Evolutionary conservation across 2,329 filamentous ascomycete genomes (phyloP).

Genomic region (Beauveria asiatica): DNA sequence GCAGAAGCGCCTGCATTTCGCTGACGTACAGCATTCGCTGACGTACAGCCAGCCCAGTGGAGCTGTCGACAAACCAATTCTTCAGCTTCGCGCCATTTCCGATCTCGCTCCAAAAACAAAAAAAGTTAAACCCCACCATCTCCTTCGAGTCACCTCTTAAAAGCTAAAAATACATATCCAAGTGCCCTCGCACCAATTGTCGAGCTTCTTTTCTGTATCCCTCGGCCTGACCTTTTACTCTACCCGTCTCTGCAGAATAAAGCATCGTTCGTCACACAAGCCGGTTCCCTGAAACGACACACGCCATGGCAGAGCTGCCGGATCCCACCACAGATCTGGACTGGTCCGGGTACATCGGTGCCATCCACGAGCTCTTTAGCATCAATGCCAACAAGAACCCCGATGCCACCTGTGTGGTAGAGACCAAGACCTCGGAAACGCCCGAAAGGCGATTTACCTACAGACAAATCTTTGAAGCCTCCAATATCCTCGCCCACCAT

Average conservation of each 20-base stretch:
- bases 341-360: conserved; percentile 56
- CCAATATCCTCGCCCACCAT: conserved; percentile 73
- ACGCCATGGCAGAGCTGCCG: conserved; percentile 30
- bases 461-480: conserved; percentile 74
- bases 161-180: not conserved
- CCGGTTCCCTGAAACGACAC: too few species aligned
- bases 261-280: too few species aligned
- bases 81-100: too few species aligned
- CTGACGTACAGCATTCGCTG: too few species aligned
- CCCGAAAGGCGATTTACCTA: conserved; percentile 45
- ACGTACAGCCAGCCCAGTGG: too few species aligned
- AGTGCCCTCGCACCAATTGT: not conserved
- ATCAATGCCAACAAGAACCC: conserved; percentile 60
- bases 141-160: not conserved
- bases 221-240: not conserved
- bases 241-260: not conserved
- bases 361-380: conserved; percentile 64
- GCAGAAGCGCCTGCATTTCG: too few species aligned
- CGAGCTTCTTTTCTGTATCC: not conserved
- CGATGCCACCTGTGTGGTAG: conserved; percentile 43
- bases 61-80: too few species aligned
- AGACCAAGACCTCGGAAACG: conserved; percentile 32
- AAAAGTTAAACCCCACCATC: not conserved
- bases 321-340: conserved; percentile 60
- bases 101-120: not conserved